Evolutionary conservation across 2,329 filamentous ascomycete genomes (phyloP), one percentile per base, ranked within the genome.

Genomic region (Claviceps sp.): DNA sequence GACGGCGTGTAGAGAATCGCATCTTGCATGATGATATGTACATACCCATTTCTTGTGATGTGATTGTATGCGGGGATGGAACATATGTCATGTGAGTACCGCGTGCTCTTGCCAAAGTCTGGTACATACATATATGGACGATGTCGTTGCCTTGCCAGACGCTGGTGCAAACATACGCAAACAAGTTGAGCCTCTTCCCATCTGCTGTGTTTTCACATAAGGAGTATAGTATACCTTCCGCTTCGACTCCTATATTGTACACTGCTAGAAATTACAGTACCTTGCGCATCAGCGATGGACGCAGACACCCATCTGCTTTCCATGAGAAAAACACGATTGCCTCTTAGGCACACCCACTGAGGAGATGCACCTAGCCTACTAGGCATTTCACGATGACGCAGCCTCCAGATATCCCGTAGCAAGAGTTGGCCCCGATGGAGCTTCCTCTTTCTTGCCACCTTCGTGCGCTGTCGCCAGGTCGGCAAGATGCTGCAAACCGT

Each of bases 401-500:
- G 49, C 52, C 45, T 67, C 64, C 26, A 69, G 59, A 52, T 69
- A 69, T 26, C 67, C 67, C 14, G 64, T 60, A 17, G 65, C 61
- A 37, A 69, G 58, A 8, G 64, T 63, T 8, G 62, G 61, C 13
- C 63, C 65, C 53, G 64, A 63, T 5, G 62, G 56, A 37, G 62
- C 61, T 7, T 66, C 66, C 20, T 62, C 64, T 5, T 55, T 58
- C 5, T 57, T 58, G 23, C 64, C 60, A 20, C 62, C 63, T 52
- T 68, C 65, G 29, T 67, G 68, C 6, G 71, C 72, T 5, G 74
- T 75, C 6, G 75, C 75, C 47, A 77, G 58, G 56, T 84, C 78
- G 7, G 79, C 81, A 8, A 84, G 67, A 54, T 77, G 79, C 62
- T 84, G 79, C 48, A 85, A 66, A 37, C 76, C 74, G 54, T 72